Evolutionary conservation across 192 early-diverging fungal genomes (phyloP), one percentile per base, ranked within the genome.

Genomic region (Endogone sp.): DNA sequence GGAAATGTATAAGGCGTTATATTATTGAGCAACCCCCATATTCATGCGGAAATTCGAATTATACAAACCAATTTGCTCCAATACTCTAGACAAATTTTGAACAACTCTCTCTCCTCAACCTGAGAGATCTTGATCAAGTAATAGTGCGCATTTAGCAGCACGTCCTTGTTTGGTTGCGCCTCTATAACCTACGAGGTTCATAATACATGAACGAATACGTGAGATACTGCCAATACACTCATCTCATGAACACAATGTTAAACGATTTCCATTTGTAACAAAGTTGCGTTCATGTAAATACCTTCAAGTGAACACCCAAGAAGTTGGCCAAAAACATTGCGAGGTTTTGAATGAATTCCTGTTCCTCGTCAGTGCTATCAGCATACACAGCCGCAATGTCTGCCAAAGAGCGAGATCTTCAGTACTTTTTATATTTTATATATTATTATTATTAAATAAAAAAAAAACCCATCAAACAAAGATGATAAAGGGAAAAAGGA

Each of bases 11-110:
- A 8, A 16, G 60, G 59, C 13, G 20, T 24, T 3, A 61, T 72
- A 16, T n/a, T 13, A 56, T 56, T 56, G n/a, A 56, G 55, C 11
- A n/a, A 56, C 55, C 55, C 55, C n/a, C n/a, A n/a, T n/a, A n/a
- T n/a, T n/a, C n/a, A n/a, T n/a, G n/a, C n/a, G n/a, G n/a, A n/a
- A n/a, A n/a, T n/a, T n/a, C n/a, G n/a, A n/a, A n/a, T 56, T 56
- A 44, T n/a, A 23, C 74, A 74, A 69, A 91, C 95, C 75, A 98
- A 81, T 63, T 94, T 91, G 49, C 89, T 87, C 96, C 97, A 99
- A 79, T 99, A 99, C 75, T 98, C 98, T 59, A 99, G 81, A 71
- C 94, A 96, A 37, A 95, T 91, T 82, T 98, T 98, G 86, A 98
- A 98, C 56, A 99, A 84, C 75, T 99, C 98, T 62, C 96, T 91